Evolutionary conservation across 306 rosid genomes (phyloP).

Genomic region (Prunus mira): DNA sequence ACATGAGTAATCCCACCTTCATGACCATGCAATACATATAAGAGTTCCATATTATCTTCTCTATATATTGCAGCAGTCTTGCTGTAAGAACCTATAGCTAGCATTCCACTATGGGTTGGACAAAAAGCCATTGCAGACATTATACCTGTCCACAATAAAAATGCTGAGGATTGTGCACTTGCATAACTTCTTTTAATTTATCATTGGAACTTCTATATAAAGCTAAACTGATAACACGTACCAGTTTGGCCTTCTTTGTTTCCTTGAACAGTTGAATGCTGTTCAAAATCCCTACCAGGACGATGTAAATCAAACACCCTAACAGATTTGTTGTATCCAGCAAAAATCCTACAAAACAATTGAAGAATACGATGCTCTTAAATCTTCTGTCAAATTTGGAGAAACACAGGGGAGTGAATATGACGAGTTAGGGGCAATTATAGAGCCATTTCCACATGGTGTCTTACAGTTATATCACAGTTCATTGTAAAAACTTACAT

Average conservation of each 20-base stretch:
- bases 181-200: neutral
- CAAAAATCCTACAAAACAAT: conserved; percentile 65
- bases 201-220: neutral
- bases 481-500: conserved; percentile 8
- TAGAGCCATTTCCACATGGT: conserved; percentile 10
- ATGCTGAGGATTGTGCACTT: conserved; percentile 14
- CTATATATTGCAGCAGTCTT: conserved; percentile 81
- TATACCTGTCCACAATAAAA: conserved; percentile 52
- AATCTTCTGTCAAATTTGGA: neutral
- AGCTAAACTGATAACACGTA: conserved; percentile 23
- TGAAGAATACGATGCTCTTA: conserved; percentile 8
- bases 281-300: conserved; percentile 86
- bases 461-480: neutral
- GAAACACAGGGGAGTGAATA: neutral
- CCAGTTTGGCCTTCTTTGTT: conserved; percentile 93
- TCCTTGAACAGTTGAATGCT: conserved; percentile 68
- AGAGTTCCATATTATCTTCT: conserved; percentile 88
- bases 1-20: conserved; percentile 99
- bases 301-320: conserved; percentile 93
- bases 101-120: conserved; percentile 79
- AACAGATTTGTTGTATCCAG: conserved; percentile 90
- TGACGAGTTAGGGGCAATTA: neutral
- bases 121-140: conserved; percentile 89
- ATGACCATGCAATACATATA: conserved; percentile 89
- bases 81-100: conserved; percentile 89